phyloP scores from a whole-genome alignment of 495 filamentous ascomycete species.

The Aspergillus steynii region DNA sequence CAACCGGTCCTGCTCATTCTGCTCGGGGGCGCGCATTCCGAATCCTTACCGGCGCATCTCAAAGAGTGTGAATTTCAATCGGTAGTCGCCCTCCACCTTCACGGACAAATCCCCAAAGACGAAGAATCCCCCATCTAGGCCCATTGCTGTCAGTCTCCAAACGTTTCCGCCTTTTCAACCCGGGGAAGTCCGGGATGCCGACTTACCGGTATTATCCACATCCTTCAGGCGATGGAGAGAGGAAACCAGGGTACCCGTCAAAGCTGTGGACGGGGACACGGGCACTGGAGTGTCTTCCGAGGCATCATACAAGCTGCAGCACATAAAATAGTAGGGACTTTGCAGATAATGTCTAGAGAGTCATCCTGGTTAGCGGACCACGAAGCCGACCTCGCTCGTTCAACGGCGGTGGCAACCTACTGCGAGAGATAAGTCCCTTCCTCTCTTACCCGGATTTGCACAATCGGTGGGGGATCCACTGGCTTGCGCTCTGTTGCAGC shows the following conservation, averaged over 20 bases:
- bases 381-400: neutral
- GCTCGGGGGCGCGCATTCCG: neutral
- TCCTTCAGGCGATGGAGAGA: slow-evolving; percentile 94
- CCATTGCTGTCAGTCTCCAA: slow-evolving; percentile 14
- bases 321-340: slow-evolving; percentile 86
- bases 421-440: slow-evolving; percentile 69
- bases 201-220: slow-evolving; percentile 74
- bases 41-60: slow-evolving; percentile 71
- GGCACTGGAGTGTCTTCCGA: slow-evolving; percentile 58
- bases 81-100: slow-evolving; percentile 74
- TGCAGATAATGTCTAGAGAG: slow-evolving; percentile 62
- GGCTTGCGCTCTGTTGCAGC: slow-evolving; percentile 76
- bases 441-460: slow-evolving; percentile 74
- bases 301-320: slow-evolving; percentile 65
- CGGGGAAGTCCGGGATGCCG: neutral
- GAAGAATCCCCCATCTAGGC: slow-evolving; percentile 85
- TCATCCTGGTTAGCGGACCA: slow-evolving; percentile 5
- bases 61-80: slow-evolving; percentile 83
- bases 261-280: slow-evolving; percentile 52
- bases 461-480: slow-evolving; percentile 90
- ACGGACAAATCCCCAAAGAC: slow-evolving; percentile 95
- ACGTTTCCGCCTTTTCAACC: neutral
- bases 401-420: slow-evolving; percentile 42
- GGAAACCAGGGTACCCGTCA: slow-evolving; percentile 83
- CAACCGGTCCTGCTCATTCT: neutral